Conservation (phyloP, 2,329 filamentous ascomycete genomes). For the Escovopsis sp. region DNA sequence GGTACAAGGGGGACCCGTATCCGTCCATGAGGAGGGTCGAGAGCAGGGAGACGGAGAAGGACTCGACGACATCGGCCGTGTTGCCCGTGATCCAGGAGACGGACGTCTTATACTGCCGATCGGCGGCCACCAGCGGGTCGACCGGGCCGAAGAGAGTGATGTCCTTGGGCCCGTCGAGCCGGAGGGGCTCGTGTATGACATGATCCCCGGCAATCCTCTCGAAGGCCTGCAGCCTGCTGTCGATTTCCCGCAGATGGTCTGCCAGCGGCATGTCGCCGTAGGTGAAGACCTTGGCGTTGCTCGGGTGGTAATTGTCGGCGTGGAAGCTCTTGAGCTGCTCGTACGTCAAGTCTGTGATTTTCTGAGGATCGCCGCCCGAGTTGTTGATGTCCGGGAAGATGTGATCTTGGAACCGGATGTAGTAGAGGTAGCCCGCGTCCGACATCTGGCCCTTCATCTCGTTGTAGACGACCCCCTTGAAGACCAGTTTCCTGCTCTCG, state of each 20-base stretch:
- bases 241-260: conserved; percentile 66
- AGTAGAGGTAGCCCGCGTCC: conserved; percentile 89
- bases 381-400: conserved; percentile 93
- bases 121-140: conserved; percentile 71
- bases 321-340: conserved; percentile 81
- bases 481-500: conserved; percentile 59
- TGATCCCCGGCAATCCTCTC: conserved; percentile 52
- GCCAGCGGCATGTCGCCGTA: conserved; percentile 84
- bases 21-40: conserved; percentile 80
- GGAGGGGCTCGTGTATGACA: conserved; percentile 62
- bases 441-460: conserved; percentile 99
- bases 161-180: conserved; percentile 51
- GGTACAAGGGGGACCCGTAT: conserved; percentile 87
- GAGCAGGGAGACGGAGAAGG: conserved; percentile 70
- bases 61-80: conserved; percentile 67
- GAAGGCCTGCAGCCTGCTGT: conserved; percentile 60
- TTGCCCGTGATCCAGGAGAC: conserved; percentile 85
- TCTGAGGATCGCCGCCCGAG: conserved; percentile 88
- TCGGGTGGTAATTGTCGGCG: conserved; percentile 87
- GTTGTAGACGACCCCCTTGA: conserved; percentile 97
- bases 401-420: conserved; percentile 87
- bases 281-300: conserved; percentile 89
- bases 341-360: conserved; percentile 90
- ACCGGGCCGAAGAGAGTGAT: conserved; percentile 66
- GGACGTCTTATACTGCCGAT: conserved; percentile 87